phyloP scores from a whole-genome alignment of 176 grass and related monocot species.

The Bonia amplexicaulis region DNA sequence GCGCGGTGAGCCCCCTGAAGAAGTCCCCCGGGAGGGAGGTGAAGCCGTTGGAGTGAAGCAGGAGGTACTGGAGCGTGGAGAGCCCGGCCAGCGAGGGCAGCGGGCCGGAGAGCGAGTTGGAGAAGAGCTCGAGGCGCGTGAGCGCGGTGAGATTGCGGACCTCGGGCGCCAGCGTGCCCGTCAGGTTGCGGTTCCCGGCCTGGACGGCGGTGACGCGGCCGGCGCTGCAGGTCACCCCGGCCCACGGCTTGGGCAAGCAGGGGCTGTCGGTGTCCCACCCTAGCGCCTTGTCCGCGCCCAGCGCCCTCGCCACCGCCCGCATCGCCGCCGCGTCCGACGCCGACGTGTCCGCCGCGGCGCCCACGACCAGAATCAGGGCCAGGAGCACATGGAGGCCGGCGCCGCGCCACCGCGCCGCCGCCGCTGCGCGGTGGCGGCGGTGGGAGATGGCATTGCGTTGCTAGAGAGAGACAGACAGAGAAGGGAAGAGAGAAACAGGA shows the following conservation, averaged over 20 bases:
- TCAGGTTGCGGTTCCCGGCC: conserved; percentile 12
- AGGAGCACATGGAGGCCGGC: neutral
- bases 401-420: neutral
- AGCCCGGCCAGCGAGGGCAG: conserved; percentile 54
- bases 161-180: conserved; percentile 44
- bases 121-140: conserved; percentile 54
- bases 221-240: conserved; percentile 34
- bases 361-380: neutral
- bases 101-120: conserved; percentile 46
- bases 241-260: conserved; percentile 43
- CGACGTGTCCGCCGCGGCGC: neutral
- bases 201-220: conserved; percentile 57
- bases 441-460: conserved; percentile 22
- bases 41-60: conserved; percentile 54
- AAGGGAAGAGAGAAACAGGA: neutral
- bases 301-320: conserved; percentile 35
- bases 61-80: conserved; percentile 36
- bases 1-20: conserved; percentile 57
- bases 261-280: conserved; percentile 45
- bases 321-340: conserved; percentile 48
- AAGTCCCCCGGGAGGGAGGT: conserved; percentile 44
- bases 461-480: neutral
- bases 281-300: conserved; percentile 36
- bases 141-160: conserved; percentile 62
- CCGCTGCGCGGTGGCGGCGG: conserved; percentile 9